Evolutionary conservation across 2,329 filamentous ascomycete species (phyloP), one percentile per base, ranked within the genome.

Genomic region (Gliomastix tumulicola): DNA sequence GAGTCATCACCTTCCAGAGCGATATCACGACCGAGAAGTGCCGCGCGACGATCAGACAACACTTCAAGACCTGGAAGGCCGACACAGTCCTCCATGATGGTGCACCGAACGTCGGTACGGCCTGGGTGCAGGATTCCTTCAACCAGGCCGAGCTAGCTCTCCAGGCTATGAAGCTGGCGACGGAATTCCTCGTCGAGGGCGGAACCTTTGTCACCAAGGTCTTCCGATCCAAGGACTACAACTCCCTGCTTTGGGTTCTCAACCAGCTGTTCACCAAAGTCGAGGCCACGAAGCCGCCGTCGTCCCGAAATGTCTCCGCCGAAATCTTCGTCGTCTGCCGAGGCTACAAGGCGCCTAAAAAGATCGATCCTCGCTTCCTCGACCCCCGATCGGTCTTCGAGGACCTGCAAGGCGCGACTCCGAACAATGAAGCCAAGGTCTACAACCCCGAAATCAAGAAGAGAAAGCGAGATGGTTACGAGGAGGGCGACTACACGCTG

Each of bases 21-120:
- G 92, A 98, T 59, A 98, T 98, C 53, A 98, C 92, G 2, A 94
- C 89, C 32, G 89, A 96, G 47, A 95, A 96, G 62, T 96, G 89
- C 58, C 82, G 92, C 46, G 81, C 88, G 7, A 96, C 87, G 2
- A 86, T 98, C 44, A 74, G 88, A 52, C 76, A 82, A 41, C 89
- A 98, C 54, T 66, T 98, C 34, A 97, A 97, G 66, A 89, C 87
- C 10, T 90, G 88, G 84, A 97, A 97, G 60, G 89, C 87, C 16
- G 92, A 98, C 57, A 88, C 85, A 0, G 92, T 98, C 6, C 71
- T 98, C 27, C 92, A 98, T 65, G 92, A 98, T 58, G 92, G 92
- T 63, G 92, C 92, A 2, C 92, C 92, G 32, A 98, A 98, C 53
- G 92, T 98, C 40, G 92, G 92, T 79, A 90, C 88, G 1, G 89